phyloP scores from a whole-genome alignment of 2,329 filamentous ascomycete species.

The Colletotrichum zoysiae region DNA sequence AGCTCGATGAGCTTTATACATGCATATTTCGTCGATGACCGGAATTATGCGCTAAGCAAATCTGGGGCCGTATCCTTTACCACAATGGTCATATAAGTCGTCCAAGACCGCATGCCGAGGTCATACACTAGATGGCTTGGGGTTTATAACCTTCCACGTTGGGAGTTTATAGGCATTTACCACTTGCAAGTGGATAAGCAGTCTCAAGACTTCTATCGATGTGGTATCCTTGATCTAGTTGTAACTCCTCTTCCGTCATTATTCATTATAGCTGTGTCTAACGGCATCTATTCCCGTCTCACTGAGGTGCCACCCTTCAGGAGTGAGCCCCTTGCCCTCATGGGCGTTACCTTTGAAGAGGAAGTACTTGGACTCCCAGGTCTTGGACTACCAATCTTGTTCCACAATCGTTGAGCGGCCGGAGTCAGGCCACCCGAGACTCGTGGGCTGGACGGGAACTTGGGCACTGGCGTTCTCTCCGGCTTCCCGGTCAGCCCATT shows the following conservation, averaged over 20 bases:
- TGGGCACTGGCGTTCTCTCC: slow-evolving; percentile 73
- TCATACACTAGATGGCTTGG: not conserved
- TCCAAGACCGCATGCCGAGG: not conserved
- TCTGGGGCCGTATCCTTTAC: not conserved
- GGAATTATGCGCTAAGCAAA: not conserved
- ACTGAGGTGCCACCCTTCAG: slow-evolving; percentile 51
- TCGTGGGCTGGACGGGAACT: slow-evolving; percentile 75
- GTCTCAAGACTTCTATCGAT: not conserved
- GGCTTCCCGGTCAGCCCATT: slow-evolving; percentile 71
- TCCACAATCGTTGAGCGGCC: slow-evolving; percentile 77
- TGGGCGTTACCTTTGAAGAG: slow-evolving; percentile 54
- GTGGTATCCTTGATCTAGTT: slow-evolving; percentile 7
- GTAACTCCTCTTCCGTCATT: slow-evolving; percentile 18
- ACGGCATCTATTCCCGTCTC: slow-evolving; percentile 21
- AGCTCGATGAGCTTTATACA: not conserved
- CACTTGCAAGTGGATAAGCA: too few species aligned
- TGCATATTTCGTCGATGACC: not conserved
- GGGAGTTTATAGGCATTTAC: not conserved
- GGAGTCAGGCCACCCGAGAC: slow-evolving; percentile 74
- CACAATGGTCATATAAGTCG: not conserved
- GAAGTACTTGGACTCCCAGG: slow-evolving; percentile 52
- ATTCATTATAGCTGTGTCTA: slow-evolving; percentile 5
- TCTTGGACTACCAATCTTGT: slow-evolving; percentile 65
- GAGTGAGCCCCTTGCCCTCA: slow-evolving; percentile 55
- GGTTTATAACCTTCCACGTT: not conserved